phyloP scores from a whole-genome alignment of 2,329 filamentous ascomycete species.

The Atkinsonella hypoxylon region DNA sequence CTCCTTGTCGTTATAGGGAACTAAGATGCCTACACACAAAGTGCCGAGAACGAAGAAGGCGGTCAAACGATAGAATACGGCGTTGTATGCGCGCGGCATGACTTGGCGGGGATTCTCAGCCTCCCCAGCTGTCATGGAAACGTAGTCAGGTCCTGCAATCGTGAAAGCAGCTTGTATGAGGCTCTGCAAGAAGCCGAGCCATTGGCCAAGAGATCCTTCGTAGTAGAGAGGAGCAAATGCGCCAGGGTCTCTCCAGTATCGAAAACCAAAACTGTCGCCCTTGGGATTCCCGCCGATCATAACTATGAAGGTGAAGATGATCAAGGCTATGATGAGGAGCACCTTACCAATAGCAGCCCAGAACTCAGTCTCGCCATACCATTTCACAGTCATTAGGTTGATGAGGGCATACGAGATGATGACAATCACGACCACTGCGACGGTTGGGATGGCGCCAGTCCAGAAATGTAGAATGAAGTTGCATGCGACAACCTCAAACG shows the following conservation, averaged over 20 bases:
- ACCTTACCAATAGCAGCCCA: constrained; percentile 61
- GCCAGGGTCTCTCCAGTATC: constrained; percentile 53
- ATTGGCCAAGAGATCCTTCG: constrained; percentile 54
- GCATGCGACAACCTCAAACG: constrained; percentile 55
- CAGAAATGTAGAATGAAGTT: constrained; percentile 52
- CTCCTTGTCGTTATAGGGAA: constrained; percentile 55
- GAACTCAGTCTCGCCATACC: constrained; percentile 70
- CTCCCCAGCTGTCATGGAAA: constrained; percentile 58
- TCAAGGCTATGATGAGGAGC: constrained; percentile 56
- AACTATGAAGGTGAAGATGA: constrained; percentile 67
- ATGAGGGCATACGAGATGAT: constrained; percentile 37
- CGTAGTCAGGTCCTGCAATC: constrained; percentile 56
- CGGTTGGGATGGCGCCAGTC: constrained; percentile 47
- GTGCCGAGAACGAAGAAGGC: constrained; percentile 66
- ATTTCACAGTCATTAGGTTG: constrained; percentile 63
- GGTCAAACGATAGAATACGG: constrained; percentile 67
- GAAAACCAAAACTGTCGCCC: constrained; percentile 60
- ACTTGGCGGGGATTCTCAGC: constrained; percentile 56
- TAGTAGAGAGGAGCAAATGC: constrained; percentile 57
- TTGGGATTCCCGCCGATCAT: constrained; percentile 76
- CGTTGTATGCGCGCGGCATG: constrained; percentile 64
- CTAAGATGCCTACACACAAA: constrained; percentile 58
- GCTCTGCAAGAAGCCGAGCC: constrained; percentile 65
- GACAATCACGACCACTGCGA: constrained; percentile 47
- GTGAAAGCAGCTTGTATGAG: constrained; percentile 60